Evolutionary conservation across 1,284 basidiomycete genomes (phyloP).

Genomic region (Ceratobasidium sp.): DNA sequence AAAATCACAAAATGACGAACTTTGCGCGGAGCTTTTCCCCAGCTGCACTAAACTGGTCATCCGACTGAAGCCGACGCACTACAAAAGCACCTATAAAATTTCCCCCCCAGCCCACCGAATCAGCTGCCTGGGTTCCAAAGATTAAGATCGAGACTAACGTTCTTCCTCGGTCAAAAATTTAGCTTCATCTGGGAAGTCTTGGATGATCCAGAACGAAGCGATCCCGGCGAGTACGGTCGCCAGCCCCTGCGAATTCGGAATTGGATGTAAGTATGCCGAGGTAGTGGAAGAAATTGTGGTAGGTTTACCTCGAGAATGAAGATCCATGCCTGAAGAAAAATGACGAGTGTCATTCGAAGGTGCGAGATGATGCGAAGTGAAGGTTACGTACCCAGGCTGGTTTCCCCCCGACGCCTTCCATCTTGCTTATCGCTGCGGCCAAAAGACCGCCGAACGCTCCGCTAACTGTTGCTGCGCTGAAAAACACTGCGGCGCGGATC

Average conservation of each 20-base stretch:
- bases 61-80: constrained; percentile 75
- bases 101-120: constrained; percentile 54
- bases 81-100: constrained; percentile 66
- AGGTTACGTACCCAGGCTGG: constrained; percentile 47
- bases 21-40: constrained; percentile 74
- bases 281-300: background rate
- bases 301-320: constrained; percentile 38
- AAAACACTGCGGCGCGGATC: constrained; percentile 62
- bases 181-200: constrained; percentile 48
- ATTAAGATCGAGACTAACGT: constrained; percentile 40
- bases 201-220: constrained; percentile 48
- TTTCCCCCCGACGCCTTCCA: constrained; percentile 46
- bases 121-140: constrained; percentile 55
- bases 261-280: background rate
- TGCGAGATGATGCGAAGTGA: background rate
- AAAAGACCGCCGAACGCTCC: constrained; percentile 57
- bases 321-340: constrained; percentile 30
- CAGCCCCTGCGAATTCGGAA: constrained; percentile 46
- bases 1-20: constrained; percentile 34
- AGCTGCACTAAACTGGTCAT: constrained; percentile 79
- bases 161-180: constrained; percentile 49
- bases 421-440: constrained; percentile 48
- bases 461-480: constrained; percentile 60
- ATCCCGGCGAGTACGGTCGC: constrained; percentile 48
- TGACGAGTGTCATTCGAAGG: background rate